phyloP scores from a whole-genome alignment of 352 stramenopile species.

The Globisporangium cylindrosporum region DNA sequence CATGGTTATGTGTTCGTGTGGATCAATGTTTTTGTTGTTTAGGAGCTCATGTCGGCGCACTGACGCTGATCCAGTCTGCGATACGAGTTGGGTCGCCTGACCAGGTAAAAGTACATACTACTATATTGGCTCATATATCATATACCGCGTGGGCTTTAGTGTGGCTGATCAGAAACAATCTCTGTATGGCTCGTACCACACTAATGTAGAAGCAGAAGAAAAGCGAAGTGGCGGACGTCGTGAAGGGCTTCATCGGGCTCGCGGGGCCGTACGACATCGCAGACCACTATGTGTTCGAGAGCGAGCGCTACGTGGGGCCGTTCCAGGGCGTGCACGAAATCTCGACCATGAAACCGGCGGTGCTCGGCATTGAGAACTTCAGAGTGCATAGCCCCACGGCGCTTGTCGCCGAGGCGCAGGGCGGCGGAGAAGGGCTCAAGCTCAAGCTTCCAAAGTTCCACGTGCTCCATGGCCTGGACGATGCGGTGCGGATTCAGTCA shows the following conservation, averaged over 20 bases:
- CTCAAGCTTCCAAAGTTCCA: conserved; percentile 46
- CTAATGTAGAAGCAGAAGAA: conserved; percentile 11
- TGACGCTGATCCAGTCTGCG: conserved; percentile 56
- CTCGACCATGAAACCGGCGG: conserved; percentile 73
- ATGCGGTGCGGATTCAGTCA: conserved; percentile 25
- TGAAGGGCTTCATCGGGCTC: conserved; percentile 65
- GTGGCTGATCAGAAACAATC: background rate
- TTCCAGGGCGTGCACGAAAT: conserved; percentile 70
- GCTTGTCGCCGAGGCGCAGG: conserved; percentile 26
- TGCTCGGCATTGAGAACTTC: conserved; percentile 63
- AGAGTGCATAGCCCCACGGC: conserved; percentile 44
- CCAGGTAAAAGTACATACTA: background rate
- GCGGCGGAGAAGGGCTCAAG: conserved; percentile 22
- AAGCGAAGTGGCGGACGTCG: conserved; percentile 31
- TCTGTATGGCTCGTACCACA: background rate
- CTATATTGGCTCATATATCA: background rate
- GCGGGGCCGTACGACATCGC: conserved; percentile 67
- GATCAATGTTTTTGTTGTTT: background rate
- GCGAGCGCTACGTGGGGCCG: conserved; percentile 45
- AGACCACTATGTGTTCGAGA: conserved; percentile 76
- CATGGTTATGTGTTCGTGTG: background rate
- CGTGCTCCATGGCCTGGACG: conserved; percentile 55
- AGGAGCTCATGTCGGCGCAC: conserved; percentile 49
- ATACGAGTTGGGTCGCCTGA: conserved; percentile 21
- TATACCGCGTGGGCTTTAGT: background rate